Conservation (phyloP, 1,284 basidiomycete species). For the Puccinia polysora region DNA sequence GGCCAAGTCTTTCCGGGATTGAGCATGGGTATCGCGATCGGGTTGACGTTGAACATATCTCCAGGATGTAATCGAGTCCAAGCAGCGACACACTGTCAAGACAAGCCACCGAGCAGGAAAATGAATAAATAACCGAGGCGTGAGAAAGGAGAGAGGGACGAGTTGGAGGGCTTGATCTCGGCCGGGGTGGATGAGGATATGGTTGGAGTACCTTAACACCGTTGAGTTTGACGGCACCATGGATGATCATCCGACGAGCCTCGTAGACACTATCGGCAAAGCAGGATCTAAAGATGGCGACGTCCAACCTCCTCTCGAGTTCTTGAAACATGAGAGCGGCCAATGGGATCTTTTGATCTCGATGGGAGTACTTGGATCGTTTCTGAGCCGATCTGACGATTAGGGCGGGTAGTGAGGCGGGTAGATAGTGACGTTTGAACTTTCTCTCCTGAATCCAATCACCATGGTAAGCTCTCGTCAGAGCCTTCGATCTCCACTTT, state of each 20-base stretch:
- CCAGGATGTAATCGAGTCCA: conserved; percentile 89
- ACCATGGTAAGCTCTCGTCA: conserved; percentile 89
- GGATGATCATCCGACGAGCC: conserved; percentile 76
- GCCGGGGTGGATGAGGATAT: no score
- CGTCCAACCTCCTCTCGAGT: conserved; percentile 89
- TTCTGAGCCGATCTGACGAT: conserved; percentile 59
- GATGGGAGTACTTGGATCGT: conserved; percentile 55
- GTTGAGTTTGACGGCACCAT: conserved; percentile 83
- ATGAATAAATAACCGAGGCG: neutral
- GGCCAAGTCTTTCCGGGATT: conserved; percentile 48
- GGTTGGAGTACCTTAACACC: conserved; percentile 71
- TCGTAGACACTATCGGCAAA: conserved; percentile 86
- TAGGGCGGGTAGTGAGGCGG: conserved; percentile 77
- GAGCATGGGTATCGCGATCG: conserved; percentile 72
- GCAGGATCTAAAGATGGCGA: conserved; percentile 84
- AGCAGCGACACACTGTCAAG: conserved; percentile 68
- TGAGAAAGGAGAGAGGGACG: conserved; percentile 17
- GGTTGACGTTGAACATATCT: conserved; percentile 86
- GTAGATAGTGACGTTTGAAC: conserved; percentile 94
- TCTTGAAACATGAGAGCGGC: conserved; percentile 86
- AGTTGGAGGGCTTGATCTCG: no score
- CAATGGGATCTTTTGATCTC: conserved; percentile 59
- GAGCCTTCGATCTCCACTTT: conserved; percentile 83
- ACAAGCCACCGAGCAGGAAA: no score
- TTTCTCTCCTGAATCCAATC: conserved; percentile 87